phyloP scores from a whole-genome alignment of 306 rosid species.

The Acacia acuminata region DNA sequence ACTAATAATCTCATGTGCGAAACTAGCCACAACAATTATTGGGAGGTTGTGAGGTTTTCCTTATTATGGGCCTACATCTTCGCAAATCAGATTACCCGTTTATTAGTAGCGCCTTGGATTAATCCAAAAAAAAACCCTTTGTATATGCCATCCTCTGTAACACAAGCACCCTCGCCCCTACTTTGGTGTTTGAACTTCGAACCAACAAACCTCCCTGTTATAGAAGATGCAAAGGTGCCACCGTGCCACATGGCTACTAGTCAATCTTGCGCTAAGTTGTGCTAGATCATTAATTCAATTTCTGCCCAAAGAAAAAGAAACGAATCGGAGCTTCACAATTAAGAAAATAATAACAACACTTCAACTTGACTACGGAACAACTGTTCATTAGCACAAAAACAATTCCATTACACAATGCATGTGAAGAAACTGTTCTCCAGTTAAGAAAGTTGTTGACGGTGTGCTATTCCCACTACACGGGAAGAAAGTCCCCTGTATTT shows the following conservation, averaged over 20 bases:
- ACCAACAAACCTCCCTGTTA: too few relatives aligned
- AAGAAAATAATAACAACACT: not conserved
- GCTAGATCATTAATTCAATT: not conserved
- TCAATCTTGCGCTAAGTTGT: not conserved
- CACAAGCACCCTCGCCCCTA: too few relatives aligned
- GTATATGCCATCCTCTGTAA: too few relatives aligned
- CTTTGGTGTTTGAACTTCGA: too few relatives aligned
- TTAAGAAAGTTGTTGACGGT: not conserved
- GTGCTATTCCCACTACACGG: not conserved
- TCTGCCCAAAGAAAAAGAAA: not conserved
- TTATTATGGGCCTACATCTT: too few relatives aligned
- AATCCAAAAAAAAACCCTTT: too few relatives aligned
- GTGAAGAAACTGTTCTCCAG: not conserved
- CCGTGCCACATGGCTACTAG: not conserved
- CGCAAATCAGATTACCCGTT: too few relatives aligned
- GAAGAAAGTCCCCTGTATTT: not conserved
- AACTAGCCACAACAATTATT: too few relatives aligned
- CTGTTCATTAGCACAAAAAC: not conserved
- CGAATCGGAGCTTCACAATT: not conserved
- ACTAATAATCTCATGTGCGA: too few relatives aligned
- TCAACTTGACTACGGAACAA: not conserved
- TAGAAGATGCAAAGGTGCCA: too few relatives aligned
- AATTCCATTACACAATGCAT: not conserved
- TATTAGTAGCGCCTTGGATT: too few relatives aligned
- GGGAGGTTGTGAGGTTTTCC: too few relatives aligned